A percentile compares a stretch with the other conserved stretches of the same genome.
Evolutionary conservation across 192 early-diverging fungal genomes (phyloP).

Genomic region (Diversispora epigaea): DNA sequence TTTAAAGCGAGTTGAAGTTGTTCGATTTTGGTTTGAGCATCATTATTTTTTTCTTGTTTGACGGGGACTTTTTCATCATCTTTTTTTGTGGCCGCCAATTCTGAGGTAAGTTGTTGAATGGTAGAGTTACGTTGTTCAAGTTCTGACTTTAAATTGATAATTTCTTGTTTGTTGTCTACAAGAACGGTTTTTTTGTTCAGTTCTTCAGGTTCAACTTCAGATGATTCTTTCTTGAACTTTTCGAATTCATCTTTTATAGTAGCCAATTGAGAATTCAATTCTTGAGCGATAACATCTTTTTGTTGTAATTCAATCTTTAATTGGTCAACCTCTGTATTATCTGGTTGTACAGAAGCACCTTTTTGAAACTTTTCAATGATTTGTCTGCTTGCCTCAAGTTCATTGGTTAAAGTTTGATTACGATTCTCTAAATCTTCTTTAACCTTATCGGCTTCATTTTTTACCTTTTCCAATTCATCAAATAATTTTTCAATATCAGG

Average conservation of each 20-base stretch:
- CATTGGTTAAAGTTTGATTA: neutral
- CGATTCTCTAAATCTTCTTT: neutral
- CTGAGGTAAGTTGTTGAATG: constrained; percentile 8
- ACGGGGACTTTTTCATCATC: neutral
- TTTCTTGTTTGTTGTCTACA: constrained; percentile 8
- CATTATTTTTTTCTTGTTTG: too few species aligned
- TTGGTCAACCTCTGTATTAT: neutral
- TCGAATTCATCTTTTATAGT: neutral
- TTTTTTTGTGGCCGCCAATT: neutral
- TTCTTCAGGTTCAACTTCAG: neutral
- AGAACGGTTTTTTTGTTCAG: neutral
- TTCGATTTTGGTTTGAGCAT: too few species aligned
- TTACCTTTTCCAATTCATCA: neutral
- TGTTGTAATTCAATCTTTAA: constrained; percentile 13
- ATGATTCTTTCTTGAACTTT: neutral
- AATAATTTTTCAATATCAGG: neutral
- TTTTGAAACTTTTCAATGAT: neutral
- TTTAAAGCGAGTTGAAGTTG: neutral
- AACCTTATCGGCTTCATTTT: neutral
- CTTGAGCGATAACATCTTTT: neutral
- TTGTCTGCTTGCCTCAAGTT: neutral
- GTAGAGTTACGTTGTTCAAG: neutral
- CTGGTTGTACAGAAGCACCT: neutral
- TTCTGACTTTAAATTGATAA: neutral
- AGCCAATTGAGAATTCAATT: neutral